These are phyloP conservation scores for Kregervanrija pseudodelftensis DNA, from an alignment of 805 yeast species.

Conservation along the genomic window DNA sequence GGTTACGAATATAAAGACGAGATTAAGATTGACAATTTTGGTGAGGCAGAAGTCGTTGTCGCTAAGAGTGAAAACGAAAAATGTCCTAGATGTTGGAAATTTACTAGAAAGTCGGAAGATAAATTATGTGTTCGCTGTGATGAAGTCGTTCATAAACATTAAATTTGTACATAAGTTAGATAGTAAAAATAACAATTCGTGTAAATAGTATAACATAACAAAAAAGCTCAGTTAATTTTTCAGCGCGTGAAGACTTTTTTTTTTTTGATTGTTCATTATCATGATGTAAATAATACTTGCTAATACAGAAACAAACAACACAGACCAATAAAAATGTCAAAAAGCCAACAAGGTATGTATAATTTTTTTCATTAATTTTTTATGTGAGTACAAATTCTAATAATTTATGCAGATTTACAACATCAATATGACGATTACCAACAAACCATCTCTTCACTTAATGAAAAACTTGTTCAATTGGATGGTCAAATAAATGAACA, in stretches of 20 bases:
- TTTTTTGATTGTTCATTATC: too few relatives aligned
- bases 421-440: slow-evolving; percentile 45
- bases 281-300: too few relatives aligned
- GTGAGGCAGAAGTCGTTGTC: slow-evolving; percentile 29
- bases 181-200: too few relatives aligned
- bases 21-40: slow-evolving; percentile 24
- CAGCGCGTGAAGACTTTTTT: too few relatives aligned
- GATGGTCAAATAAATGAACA: slow-evolving; percentile 41
- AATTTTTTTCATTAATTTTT: background rate
- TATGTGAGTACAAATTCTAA: too few relatives aligned
- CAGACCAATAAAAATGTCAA: background rate
- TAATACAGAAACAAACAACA: too few relatives aligned
- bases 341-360: background rate
- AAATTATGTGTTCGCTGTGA: slow-evolving; percentile 63
- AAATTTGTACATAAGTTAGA: background rate
- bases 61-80: slow-evolving; percentile 37
- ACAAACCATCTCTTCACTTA: slow-evolving; percentile 38
- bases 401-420: slow-evolving; percentile 27
- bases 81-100: slow-evolving; percentile 96
- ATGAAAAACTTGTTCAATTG: slow-evolving; percentile 39
- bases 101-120: slow-evolving; percentile 42
- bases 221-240: too few relatives aligned
- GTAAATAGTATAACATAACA: too few relatives aligned
- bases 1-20: slow-evolving; percentile 22
- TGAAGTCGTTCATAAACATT: slow-evolving; percentile 23